A percentile compares a stretch with the other conserved stretches of the same genome.
These are phyloP conservation scores for Cercospora sesami DNA, from an alignment of 2,329 filamentous ascomycete genomes.

Conservation along the genomic window DNA sequence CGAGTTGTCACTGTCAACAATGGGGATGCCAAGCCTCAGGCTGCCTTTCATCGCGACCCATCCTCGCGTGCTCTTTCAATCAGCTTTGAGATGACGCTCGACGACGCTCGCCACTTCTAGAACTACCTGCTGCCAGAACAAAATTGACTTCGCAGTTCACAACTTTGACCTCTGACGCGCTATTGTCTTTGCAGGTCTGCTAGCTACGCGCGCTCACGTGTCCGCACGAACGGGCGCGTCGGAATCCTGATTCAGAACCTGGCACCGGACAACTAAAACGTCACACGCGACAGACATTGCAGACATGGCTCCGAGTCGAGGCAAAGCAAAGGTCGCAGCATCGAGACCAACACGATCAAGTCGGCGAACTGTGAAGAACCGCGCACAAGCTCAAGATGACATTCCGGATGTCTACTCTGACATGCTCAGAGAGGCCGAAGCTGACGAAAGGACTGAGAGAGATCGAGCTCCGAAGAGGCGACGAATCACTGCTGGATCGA, in stretches of 20 bases:
- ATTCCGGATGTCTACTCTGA: constrained; percentile 33
- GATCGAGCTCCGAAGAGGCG: constrained; percentile 36
- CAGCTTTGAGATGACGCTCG: neutral
- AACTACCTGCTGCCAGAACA: neutral
- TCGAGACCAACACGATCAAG: constrained; percentile 7
- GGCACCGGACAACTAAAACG: neutral
- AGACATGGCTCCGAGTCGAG: constrained; percentile 37
- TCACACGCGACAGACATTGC: neutral
- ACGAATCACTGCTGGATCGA: constrained; percentile 17
- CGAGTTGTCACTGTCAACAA: neutral
- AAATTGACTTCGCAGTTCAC: neutral
- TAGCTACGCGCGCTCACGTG: neutral
- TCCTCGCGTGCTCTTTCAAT: neutral
- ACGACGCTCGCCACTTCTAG: neutral
- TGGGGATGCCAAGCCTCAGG: neutral
- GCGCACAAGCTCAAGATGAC: constrained; percentile 12
- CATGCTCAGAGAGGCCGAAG: constrained; percentile 35
- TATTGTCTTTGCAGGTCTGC: neutral
- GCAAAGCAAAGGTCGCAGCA: constrained; percentile 28
- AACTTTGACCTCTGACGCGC: neutral
- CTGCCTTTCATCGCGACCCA: neutral
- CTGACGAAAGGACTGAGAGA: constrained; percentile 14
- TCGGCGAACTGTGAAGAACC: constrained; percentile 21
- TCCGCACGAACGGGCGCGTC: neutral
- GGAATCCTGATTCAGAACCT: neutral